phyloP scores from a whole-genome alignment of 805 yeast species.

The Alloascoidea hylecoeti region DNA sequence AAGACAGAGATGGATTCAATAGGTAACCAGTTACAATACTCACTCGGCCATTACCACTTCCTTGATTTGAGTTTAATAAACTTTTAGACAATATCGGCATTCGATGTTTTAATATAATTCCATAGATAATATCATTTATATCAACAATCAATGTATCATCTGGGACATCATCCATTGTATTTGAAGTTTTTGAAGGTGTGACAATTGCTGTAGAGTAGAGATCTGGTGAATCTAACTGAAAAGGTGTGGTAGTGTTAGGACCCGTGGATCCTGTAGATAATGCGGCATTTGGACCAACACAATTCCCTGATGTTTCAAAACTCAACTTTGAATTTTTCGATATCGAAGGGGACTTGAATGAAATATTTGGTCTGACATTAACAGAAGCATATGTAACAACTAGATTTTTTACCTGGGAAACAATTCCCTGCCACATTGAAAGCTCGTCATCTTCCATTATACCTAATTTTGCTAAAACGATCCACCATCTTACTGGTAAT shows the following conservation, averaged over 20 bases:
- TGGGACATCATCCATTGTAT: constrained; percentile 2
- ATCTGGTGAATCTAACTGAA: constrained; percentile 16
- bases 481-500: constrained; percentile 16
- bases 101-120: neutral
- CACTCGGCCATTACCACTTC: constrained; percentile 4
- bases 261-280: neutral
- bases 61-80: too few relatives aligned
- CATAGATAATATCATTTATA: constrained; percentile 1
- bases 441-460: constrained; percentile 17
- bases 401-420: constrained; percentile 7
- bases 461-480: constrained; percentile 20
- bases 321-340: constrained; percentile 1
- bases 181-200: constrained; percentile 8
- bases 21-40: constrained; percentile 10
- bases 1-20: constrained; percentile 7
- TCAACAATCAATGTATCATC: constrained; percentile 4
- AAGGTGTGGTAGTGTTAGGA: constrained; percentile 11
- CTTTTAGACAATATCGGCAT: too few relatives aligned
- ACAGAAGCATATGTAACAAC: constrained; percentile 7
- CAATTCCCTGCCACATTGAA: constrained; percentile 13
- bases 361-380: constrained; percentile 7
- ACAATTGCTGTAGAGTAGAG: constrained; percentile 8
- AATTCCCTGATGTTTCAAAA: neutral
- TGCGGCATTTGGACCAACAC: neutral
- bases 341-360: constrained; percentile 6